A percentile compares a stretch with the other conserved stretches of the same genome.
Conservation (phyloP, 768 basidiomycete genomes). For the Psilocybe cyanescens region DNA sequence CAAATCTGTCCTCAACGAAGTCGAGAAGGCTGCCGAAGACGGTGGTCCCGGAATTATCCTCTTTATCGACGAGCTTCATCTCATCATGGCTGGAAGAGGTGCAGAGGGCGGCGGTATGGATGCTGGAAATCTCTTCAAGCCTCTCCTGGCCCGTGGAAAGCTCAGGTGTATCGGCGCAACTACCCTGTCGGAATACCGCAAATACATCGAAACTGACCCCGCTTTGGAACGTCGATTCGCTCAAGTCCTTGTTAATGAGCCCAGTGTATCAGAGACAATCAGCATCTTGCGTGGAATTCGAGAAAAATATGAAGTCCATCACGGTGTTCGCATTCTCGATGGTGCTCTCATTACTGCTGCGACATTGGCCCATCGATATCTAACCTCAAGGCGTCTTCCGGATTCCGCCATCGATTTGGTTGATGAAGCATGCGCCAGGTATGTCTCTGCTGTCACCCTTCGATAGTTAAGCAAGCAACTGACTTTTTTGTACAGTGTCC, state of each 20-base stretch:
- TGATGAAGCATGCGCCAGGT: conserved; percentile 92
- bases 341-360: conserved; percentile 89
- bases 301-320: conserved; percentile 93
- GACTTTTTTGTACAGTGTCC: conserved; percentile 53
- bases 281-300: conserved; percentile 92
- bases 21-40: conserved; percentile 85
- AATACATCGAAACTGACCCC: conserved; percentile 92
- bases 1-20: conserved; percentile 89
- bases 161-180: conserved; percentile 84
- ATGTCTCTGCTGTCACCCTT: conserved; percentile 25
- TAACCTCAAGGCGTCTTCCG: conserved; percentile 79
- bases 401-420: conserved; percentile 91
- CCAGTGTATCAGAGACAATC: conserved; percentile 86
- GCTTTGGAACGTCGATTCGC: conserved; percentile 92
- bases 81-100: conserved; percentile 91
- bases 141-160: conserved; percentile 86
- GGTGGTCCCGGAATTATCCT: conserved; percentile 82
- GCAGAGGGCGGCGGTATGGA: conserved; percentile 91
- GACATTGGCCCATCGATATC: conserved; percentile 89
- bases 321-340: conserved; percentile 89
- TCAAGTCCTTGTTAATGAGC: conserved; percentile 93
- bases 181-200: conserved; percentile 88
- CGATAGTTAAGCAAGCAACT: neutral
- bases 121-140: conserved; percentile 91
- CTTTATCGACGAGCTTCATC: conserved; percentile 94